Evolutionary conservation across 441 rosid species (phyloP).

Genomic region (Aleurites moluccanus): DNA sequence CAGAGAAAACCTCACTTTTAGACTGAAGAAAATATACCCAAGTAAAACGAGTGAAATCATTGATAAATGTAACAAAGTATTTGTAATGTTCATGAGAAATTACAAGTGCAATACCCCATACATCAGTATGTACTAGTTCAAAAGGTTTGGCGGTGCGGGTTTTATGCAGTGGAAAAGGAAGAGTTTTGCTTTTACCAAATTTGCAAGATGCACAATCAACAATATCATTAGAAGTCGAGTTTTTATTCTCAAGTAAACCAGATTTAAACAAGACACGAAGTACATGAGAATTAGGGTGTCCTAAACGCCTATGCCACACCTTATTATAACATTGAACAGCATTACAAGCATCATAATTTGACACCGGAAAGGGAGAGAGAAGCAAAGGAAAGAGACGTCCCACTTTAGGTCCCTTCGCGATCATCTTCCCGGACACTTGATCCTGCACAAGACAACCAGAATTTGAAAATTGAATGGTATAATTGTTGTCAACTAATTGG

Average conservation of each 20-base stretch:
- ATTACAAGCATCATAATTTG: background rate
- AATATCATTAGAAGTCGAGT: background rate
- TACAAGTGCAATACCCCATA: no score
- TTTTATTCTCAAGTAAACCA: background rate
- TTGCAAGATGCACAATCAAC: background rate
- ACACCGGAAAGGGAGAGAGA: background rate
- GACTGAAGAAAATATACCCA: no score
- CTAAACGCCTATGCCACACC: background rate
- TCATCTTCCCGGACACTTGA: background rate
- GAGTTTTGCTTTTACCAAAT: no score
- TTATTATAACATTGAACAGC: background rate
- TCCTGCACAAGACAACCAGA: background rate
- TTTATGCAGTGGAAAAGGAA: no score
- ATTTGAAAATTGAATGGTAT: background rate
- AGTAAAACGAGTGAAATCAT: no score
- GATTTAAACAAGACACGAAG: background rate
- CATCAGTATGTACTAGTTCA: background rate
- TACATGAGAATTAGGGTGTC: background rate
- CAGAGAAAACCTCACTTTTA: slow-evolving; percentile 10
- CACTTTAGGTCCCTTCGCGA: background rate
- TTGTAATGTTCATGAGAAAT: no score
- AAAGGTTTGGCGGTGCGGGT: background rate
- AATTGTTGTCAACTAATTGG: background rate
- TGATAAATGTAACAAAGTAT: no score
- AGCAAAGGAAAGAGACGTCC: background rate